Conservation (phyloP, 208 protist species). For the Leishmania tarentolae region DNA sequence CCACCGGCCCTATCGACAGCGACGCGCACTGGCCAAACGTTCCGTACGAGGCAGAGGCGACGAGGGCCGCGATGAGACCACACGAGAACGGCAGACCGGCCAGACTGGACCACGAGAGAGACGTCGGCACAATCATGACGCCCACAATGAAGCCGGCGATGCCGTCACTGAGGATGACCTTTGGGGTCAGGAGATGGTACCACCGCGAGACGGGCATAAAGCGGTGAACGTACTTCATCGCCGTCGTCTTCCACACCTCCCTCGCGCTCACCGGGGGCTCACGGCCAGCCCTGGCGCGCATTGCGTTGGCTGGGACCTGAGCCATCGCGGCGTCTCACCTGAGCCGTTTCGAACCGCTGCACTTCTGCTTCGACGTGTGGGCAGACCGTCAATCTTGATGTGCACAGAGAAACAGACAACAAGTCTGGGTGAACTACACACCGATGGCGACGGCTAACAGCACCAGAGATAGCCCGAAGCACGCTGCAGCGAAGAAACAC, state of each 20-base stretch:
- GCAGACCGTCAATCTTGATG: background rate
- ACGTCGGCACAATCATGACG: constrained; percentile 60
- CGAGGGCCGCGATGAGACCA: constrained; percentile 44
- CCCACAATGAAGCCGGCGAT: constrained; percentile 57
- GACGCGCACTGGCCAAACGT: constrained; percentile 51
- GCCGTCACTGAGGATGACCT: constrained; percentile 26
- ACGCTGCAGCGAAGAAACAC: background rate
- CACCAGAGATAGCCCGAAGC: background rate
- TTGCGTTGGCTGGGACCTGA: background rate
- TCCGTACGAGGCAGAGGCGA: constrained; percentile 50
- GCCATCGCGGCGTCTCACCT: background rate
- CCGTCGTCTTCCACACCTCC: constrained; percentile 1
- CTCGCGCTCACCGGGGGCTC: background rate
- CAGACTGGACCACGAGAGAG: constrained; percentile 53
- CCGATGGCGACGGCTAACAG: too few relatives aligned
- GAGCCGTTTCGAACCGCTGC: background rate
- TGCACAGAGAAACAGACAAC: background rate
- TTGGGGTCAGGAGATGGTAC: constrained; percentile 30
- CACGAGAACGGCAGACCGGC: constrained; percentile 42
- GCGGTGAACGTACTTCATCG: constrained; percentile 27
- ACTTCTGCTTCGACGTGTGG: background rate
- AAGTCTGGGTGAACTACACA: too few relatives aligned
- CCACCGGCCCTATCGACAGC: constrained; percentile 48
- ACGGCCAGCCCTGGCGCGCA: background rate
- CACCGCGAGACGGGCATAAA: constrained; percentile 48